A percentile compares a stretch with the other conserved stretches of the same genome.
Evolutionary conservation across 2,329 filamentous ascomycete genomes (phyloP).

Genomic region (Colletotrichum sp.): DNA sequence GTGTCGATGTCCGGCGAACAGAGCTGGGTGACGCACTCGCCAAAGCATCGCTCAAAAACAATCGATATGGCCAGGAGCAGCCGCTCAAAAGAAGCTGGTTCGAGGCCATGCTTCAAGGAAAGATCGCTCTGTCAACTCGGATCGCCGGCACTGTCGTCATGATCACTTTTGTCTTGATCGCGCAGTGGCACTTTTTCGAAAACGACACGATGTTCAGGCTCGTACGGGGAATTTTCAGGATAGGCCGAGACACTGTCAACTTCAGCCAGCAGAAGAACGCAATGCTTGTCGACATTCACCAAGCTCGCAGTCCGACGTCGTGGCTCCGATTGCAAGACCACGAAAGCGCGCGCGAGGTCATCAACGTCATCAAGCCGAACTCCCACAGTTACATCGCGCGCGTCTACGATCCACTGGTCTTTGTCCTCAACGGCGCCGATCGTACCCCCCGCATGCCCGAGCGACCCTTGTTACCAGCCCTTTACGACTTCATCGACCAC

Average conservation of each 20-base stretch:
- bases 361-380: conserved; percentile 75
- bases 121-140: conserved; percentile 71
- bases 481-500: conserved; percentile 72
- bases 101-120: conserved; percentile 67
- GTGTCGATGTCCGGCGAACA: conserved; percentile 77
- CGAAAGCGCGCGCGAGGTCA: conserved; percentile 77
- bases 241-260: conserved; percentile 31
- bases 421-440: conserved; percentile 73
- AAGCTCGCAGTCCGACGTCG: conserved; percentile 75
- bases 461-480: conserved; percentile 57
- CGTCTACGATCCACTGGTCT: conserved; percentile 76
- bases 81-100: conserved; percentile 57
- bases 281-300: conserved; percentile 68
- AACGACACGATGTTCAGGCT: conserved; percentile 51
- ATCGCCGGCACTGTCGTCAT: conserved; percentile 78
- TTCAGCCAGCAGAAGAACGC: conserved; percentile 31
- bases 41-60: conserved; percentile 54
- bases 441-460: conserved; percentile 60
- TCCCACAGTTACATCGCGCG: conserved; percentile 75
- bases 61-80: conserved; percentile 31
- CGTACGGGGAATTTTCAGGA: conserved; percentile 36
- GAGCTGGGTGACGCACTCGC: conserved; percentile 77
- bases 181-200: conserved; percentile 81
- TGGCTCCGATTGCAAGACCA: conserved; percentile 82
- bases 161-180: conserved; percentile 72